phyloP scores from a whole-genome alignment of 2,329 filamentous ascomycete species.

The Zalaria obscura region DNA sequence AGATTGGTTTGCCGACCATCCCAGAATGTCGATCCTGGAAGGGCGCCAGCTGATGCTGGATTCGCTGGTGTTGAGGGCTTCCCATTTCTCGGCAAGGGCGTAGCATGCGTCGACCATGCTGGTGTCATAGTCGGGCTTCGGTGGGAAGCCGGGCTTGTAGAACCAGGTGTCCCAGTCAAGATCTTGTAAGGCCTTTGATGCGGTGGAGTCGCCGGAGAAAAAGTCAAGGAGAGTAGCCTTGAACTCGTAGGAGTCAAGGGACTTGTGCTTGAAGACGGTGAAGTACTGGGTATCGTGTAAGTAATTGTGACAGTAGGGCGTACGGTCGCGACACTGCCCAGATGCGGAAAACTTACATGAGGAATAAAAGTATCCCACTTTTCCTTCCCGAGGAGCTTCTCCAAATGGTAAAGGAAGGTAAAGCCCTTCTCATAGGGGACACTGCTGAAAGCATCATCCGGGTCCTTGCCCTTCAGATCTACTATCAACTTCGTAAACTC shows the following conservation, averaged over 20 bases:
- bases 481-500: constrained; percentile 87
- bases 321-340: constrained; percentile 3
- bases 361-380: constrained; percentile 93
- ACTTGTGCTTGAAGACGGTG: constrained; percentile 67
- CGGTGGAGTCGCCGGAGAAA: constrained; percentile 54
- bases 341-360: constrained; percentile 33
- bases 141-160: constrained; percentile 75
- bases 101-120: constrained; percentile 77
- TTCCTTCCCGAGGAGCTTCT: constrained; percentile 69
- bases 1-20: constrained; percentile 73
- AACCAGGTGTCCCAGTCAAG: constrained; percentile 89
- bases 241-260: constrained; percentile 88
- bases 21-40: constrained; percentile 50
- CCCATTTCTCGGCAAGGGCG: constrained; percentile 68
- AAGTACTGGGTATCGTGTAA: constrained; percentile 48
- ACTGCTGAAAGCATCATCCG: constrained; percentile 87
- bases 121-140: constrained; percentile 85
- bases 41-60: constrained; percentile 40
- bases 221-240: constrained; percentile 76
- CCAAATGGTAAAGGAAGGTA: constrained; percentile 82
- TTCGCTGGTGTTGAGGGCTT: constrained; percentile 30
- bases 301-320: not conserved
- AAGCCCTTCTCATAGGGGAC: constrained; percentile 96
- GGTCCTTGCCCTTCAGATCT: constrained; percentile 78
- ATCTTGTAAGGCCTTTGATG: constrained; percentile 47